Percentiles rank a stretch among this genome's conserved stretches.
Evolutionary conservation across 306 rosid genomes (phyloP).

Genomic region (Morella rubra): DNA sequence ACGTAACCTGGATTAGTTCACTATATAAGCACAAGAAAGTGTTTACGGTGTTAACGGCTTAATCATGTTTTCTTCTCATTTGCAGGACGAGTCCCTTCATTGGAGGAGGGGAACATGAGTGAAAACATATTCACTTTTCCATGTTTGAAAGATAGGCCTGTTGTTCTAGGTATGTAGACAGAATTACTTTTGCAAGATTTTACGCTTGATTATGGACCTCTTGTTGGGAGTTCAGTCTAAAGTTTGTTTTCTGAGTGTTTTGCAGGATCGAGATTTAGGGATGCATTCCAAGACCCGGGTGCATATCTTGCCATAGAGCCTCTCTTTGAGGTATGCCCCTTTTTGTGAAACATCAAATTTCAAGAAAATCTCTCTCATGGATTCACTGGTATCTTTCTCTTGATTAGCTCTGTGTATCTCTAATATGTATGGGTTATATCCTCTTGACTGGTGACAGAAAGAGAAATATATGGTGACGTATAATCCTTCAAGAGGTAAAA

Average conservation of each 20-base stretch:
- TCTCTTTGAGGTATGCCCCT: slow-evolving; percentile 61
- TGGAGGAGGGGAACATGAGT: slow-evolving; percentile 76
- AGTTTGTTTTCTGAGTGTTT: slow-evolving; percentile 15
- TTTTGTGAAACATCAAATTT: slow-evolving; percentile 18
- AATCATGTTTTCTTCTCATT: slow-evolving; percentile 19
- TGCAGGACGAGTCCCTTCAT: slow-evolving; percentile 83
- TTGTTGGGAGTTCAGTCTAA: slow-evolving; percentile 26
- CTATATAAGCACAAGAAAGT: slow-evolving; percentile 15
- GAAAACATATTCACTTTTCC: slow-evolving; percentile 84
- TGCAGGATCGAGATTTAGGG: slow-evolving; percentile 89
- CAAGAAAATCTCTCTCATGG: not conserved
- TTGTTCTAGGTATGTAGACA: slow-evolving; percentile 73
- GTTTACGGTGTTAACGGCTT: slow-evolving; percentile 13
- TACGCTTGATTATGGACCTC: slow-evolving; percentile 22
- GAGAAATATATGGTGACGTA: slow-evolving; percentile 88
- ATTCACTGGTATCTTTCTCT: slow-evolving; percentile 3
- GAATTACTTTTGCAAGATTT: slow-evolving; percentile 15
- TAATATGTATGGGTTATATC: slow-evolving; percentile 20
- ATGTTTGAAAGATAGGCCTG: slow-evolving; percentile 79
- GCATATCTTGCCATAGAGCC: slow-evolving; percentile 79
- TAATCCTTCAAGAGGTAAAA: slow-evolving; percentile 73
- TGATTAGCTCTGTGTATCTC: slow-evolving; percentile 19
- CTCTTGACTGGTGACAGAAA: slow-evolving; percentile 51
- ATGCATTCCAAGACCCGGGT: slow-evolving; percentile 94
- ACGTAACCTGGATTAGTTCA: slow-evolving; percentile 8